These are phyloP conservation scores for Hypoxylon sp. DNA, from an alignment of 2,329 filamentous ascomycete species.

Conservation along the genomic window DNA sequence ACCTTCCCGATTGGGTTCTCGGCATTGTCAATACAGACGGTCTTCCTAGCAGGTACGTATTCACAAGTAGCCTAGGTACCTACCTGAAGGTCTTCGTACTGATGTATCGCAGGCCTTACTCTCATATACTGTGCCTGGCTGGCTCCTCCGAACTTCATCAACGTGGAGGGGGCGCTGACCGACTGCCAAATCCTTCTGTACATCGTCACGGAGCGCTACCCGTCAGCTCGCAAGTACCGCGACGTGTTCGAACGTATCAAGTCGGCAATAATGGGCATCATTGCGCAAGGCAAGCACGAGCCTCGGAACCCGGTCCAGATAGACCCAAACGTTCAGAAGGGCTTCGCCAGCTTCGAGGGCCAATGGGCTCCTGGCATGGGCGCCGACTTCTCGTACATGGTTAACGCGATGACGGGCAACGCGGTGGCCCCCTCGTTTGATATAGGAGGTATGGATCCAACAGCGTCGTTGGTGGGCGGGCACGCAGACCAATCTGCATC, in stretches of 20 bases:
- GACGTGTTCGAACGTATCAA: conserved; percentile 53
- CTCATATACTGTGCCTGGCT: conserved; percentile 51
- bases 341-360: conserved; percentile 40
- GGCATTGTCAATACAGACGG: conserved; percentile 50
- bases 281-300: conserved; percentile 49
- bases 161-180: conserved; percentile 45
- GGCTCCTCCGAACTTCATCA: conserved; percentile 44
- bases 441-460: conserved; percentile 30
- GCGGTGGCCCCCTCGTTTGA: conserved; percentile 26
- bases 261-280: conserved; percentile 45
- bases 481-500: conserved; percentile 25
- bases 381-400: conserved; percentile 50
- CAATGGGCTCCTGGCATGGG: conserved; percentile 46
- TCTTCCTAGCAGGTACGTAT: conserved; percentile 49
- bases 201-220: conserved; percentile 52
- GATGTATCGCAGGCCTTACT: conserved; percentile 44
- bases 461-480: conserved; percentile 23
- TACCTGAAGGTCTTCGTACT: conserved; percentile 1
- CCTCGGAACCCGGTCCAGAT: conserved; percentile 48
- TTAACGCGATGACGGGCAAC: conserved; percentile 50
- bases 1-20: conserved; percentile 51
- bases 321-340: conserved; percentile 46
- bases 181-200: conserved; percentile 52
- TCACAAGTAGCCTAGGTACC: no score
- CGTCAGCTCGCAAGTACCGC: conserved; percentile 51